Evolutionary conservation across 306 rosid species (phyloP).

Genomic region (Macrotyloma uniflorum): DNA sequence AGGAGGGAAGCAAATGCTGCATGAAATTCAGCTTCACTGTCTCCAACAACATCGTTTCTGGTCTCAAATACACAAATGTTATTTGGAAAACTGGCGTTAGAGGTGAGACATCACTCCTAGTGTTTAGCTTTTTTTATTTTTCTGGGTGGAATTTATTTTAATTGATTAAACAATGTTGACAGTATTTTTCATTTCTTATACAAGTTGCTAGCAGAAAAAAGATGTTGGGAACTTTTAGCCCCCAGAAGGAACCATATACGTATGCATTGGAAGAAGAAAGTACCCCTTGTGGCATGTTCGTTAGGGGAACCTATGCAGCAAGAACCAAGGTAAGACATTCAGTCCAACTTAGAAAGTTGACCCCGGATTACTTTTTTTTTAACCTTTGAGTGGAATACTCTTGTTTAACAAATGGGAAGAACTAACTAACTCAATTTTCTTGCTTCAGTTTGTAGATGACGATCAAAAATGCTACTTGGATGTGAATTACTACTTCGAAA

Average conservation of each 20-base stretch:
- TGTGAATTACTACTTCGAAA: constrained; percentile 70
- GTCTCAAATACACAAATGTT: constrained; percentile 73
- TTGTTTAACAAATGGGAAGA: neutral
- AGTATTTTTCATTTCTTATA: neutral
- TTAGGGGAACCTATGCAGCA: constrained; percentile 71
- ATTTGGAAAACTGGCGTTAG: constrained; percentile 79
- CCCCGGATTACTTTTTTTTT: neutral
- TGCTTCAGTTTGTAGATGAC: constrained; percentile 74
- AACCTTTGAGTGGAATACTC: neutral
- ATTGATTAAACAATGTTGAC: neutral
- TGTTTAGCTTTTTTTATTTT: constrained; percentile 1
- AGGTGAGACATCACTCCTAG: constrained; percentile 47
- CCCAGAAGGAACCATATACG: constrained; percentile 61
- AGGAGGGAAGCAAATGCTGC: constrained; percentile 67
- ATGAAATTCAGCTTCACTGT: constrained; percentile 65
- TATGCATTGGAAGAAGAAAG: constrained; percentile 68
- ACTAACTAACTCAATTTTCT: constrained; percentile 14
- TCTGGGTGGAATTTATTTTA: neutral
- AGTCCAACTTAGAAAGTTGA: neutral
- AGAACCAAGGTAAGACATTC: constrained; percentile 63
- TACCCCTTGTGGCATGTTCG: constrained; percentile 71
- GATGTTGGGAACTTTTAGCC: constrained; percentile 86
- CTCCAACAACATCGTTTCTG: constrained; percentile 77
- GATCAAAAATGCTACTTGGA: constrained; percentile 84
- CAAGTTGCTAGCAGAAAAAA: constrained; percentile 70